phyloP scores from a whole-genome alignment of 2,329 filamentous ascomycete species.

The Fusarium newnesense region DNA sequence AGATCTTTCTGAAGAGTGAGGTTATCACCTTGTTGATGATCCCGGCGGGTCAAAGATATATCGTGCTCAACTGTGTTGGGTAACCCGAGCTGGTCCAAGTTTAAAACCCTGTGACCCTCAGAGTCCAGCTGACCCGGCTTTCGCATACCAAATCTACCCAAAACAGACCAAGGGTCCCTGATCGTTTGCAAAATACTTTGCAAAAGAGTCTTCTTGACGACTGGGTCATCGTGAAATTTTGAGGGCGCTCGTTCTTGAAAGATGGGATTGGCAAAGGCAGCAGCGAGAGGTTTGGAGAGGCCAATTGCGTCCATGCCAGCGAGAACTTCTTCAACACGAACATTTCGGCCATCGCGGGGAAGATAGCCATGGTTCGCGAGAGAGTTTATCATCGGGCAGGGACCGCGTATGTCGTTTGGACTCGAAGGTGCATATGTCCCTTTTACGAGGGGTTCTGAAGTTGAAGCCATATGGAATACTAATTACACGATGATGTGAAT shows the following conservation, averaged over 20 bases:
- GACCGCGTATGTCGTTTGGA: conserved; percentile 33
- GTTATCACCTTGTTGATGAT: conserved; percentile 38
- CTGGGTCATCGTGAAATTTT: conserved; percentile 7
- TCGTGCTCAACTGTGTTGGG: conserved; percentile 39
- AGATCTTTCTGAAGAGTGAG: conserved; percentile 29
- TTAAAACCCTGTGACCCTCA: conserved; percentile 28
- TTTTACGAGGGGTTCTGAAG: conserved; percentile 16
- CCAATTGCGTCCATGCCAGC: conserved; percentile 31
- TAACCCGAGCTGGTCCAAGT: conserved; percentile 35
- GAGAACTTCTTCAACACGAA: conserved; percentile 27
- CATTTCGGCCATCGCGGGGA: conserved; percentile 36
- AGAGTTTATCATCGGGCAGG: conserved; percentile 39
- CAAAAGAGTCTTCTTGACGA: conserved; percentile 8
- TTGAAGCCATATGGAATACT: conserved; percentile 15
- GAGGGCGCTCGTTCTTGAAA: conserved; percentile 30
- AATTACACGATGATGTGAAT: background rate
- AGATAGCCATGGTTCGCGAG: conserved; percentile 43
- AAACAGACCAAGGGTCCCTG: conserved; percentile 34
- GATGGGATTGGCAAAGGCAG: conserved; percentile 37
- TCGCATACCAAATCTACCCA: conserved; percentile 38
- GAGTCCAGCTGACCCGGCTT: conserved; percentile 32
- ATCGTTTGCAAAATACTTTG: conserved; percentile 8
- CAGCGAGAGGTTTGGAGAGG: conserved; percentile 34
- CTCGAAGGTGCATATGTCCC: conserved; percentile 33
- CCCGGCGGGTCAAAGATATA: conserved; percentile 38